Evolutionary conservation across 2,329 filamentous ascomycete genomes (phyloP), one percentile per base, ranked within the genome.

Genomic region (Fusarium heterosporum): DNA sequence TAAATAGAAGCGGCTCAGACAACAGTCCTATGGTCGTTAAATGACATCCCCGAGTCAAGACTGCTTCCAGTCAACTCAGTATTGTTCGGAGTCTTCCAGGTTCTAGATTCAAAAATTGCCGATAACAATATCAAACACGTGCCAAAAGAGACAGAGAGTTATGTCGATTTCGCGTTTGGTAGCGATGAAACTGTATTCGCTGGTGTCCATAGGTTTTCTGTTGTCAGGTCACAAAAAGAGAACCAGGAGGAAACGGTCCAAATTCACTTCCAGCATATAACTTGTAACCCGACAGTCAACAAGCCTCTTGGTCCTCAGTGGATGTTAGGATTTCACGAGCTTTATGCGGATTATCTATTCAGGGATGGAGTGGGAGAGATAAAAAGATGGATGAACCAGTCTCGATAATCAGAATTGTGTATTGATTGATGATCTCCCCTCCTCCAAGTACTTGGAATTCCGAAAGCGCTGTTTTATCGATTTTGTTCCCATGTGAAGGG

Each of bases 131-230:
- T 3, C 3, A 19, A 50, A 26, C 10, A 8, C 8, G 3, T 26
- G 4, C 38, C 32, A 22, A 47, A 32, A 2, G 13, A 16, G 10
- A 59, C 55, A 1, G 61, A 72, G 12, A 77, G 75, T 30, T 68
- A 69, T 29, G 42, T 76, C 10, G 76, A 78, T 57, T 70, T 76
- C 42, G 64, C 67, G 1, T 78, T 74, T 17, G 75, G 76, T 2
- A 73, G 65, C 14, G 70, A 75, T 19, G 38, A 62, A 45, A 45
- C 48, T 0, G 22, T 14, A 0, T 78, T 78, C n/a, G 66, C 69
- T 0, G 76, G 76, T 0, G 72, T 71, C 4, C 76, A 78, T 46
- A 66, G 74, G 3, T 74, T 78, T 25, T 70, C 67, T 9, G 54
- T 78, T 6, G 54, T 72, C 4, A 64, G 74, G 8, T 40, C 55